Evolutionary conservation across 371 early-diverging fungal species (phyloP).

Genomic region (Coemansia sp.): DNA sequence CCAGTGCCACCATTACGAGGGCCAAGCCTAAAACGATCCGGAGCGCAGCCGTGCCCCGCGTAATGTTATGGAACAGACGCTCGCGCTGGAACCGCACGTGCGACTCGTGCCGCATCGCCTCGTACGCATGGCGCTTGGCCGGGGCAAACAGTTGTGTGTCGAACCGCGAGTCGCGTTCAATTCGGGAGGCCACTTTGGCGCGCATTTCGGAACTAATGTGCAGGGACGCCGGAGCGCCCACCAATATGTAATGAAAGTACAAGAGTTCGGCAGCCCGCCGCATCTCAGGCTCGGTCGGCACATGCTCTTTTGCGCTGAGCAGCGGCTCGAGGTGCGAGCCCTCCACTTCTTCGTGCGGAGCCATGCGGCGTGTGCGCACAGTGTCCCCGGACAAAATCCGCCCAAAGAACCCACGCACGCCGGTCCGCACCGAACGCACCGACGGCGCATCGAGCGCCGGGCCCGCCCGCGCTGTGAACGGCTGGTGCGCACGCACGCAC

Average conservation of each 20-base stretch:
- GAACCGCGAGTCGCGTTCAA: slow-evolving; percentile 36
- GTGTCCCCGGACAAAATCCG: slow-evolving; percentile 42
- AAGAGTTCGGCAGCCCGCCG: slow-evolving; percentile 40
- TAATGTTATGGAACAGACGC: slow-evolving; percentile 44
- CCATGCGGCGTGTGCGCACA: neutral
- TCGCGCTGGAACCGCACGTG: slow-evolving; percentile 49
- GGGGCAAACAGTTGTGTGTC: slow-evolving; percentile 43
- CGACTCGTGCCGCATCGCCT: slow-evolving; percentile 50
- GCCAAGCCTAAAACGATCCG: slow-evolving; percentile 47
- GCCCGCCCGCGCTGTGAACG: slow-evolving; percentile 24
- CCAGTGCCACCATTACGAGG: slow-evolving; percentile 41
- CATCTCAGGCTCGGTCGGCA: slow-evolving; percentile 30
- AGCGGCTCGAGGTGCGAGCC: neutral
- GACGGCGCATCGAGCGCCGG: slow-evolving; percentile 27
- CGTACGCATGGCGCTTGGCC: slow-evolving; percentile 48
- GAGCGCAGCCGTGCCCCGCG: slow-evolving; percentile 45
- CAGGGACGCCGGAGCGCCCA: slow-evolving; percentile 32
- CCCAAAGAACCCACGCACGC: slow-evolving; percentile 34
- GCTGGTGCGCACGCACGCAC: slow-evolving; percentile 29
- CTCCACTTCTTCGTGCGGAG: neutral
- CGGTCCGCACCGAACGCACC: slow-evolving; percentile 1
- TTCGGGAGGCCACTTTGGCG: slow-evolving; percentile 29
- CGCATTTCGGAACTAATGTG: slow-evolving; percentile 34
- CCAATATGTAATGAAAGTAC: slow-evolving; percentile 35
- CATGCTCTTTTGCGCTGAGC: neutral